Evolutionary conservation across 2,329 filamentous ascomycete genomes (phyloP).

Genomic region (Amylocarpus encephaloides): DNA sequence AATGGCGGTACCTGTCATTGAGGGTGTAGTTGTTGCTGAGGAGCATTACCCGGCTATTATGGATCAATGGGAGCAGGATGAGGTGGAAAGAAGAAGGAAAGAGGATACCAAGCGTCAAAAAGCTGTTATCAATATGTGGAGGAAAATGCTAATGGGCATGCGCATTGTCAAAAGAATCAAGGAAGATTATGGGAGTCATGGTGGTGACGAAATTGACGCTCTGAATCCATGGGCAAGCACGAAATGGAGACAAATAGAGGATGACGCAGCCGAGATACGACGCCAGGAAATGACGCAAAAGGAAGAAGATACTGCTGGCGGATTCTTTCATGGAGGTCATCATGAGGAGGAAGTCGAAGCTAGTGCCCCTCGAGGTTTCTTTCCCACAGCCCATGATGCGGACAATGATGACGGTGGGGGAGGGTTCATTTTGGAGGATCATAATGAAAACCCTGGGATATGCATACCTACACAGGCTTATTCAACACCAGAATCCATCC

Average conservation of each 20-base stretch:
- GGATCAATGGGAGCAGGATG: constrained; percentile 73
- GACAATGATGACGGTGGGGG: constrained; percentile 23
- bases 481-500: constrained; percentile 19
- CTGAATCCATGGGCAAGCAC: constrained; percentile 47
- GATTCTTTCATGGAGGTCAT: constrained; percentile 53
- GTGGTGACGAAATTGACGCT: constrained; percentile 46
- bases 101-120: constrained; percentile 80
- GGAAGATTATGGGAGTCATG: constrained; percentile 64
- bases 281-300: constrained; percentile 28
- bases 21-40: constrained; percentile 79
- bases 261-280: constrained; percentile 26
- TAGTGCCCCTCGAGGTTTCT: constrained; percentile 22
- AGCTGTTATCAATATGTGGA: constrained; percentile 69
- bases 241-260: constrained; percentile 28
- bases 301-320: constrained; percentile 51
- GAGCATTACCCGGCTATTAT: constrained; percentile 71
- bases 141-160: constrained; percentile 79
- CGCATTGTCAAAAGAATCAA: constrained; percentile 72
- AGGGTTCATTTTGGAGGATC: constrained; percentile 27
- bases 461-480: constrained; percentile 14
- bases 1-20: constrained; percentile 86
- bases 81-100: constrained; percentile 66
- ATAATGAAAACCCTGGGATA: constrained; percentile 13
- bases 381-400: constrained; percentile 26
- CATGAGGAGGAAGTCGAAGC: constrained; percentile 39